These are phyloP conservation scores for Areca catechu DNA, from an alignment of 176 grass and related monocot species.

Conservation along the genomic window DNA sequence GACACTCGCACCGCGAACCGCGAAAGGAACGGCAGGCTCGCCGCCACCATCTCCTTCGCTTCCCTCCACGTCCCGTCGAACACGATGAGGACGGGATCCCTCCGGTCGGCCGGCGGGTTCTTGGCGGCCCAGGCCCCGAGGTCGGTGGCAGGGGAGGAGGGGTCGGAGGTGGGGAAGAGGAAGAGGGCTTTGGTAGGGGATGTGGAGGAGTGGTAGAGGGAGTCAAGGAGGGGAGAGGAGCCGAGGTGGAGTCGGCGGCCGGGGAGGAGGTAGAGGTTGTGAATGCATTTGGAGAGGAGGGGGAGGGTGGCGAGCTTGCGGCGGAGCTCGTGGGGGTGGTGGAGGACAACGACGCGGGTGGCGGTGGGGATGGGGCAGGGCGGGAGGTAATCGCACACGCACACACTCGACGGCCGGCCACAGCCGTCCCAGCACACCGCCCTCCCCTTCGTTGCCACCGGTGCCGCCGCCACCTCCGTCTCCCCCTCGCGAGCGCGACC, in stretches of 20 bases:
- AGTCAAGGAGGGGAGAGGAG: slow-evolving; percentile 25
- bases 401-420: slow-evolving; percentile 43
- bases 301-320: slow-evolving; percentile 61
- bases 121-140: slow-evolving; percentile 14
- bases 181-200: slow-evolving; percentile 34
- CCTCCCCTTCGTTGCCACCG: slow-evolving; percentile 16
- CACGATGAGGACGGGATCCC: slow-evolving; percentile 39
- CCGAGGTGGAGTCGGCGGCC: slow-evolving; percentile 41
- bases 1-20: slow-evolving; percentile 38
- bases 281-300: slow-evolving; percentile 41
- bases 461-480: slow-evolving; percentile 3
- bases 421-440: slow-evolving; percentile 42
- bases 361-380: slow-evolving; percentile 28
- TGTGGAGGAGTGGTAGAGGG: slow-evolving; percentile 9
- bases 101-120: no score
- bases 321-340: slow-evolving; percentile 48
- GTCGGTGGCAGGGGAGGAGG: slow-evolving; percentile 36
- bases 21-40: slow-evolving; percentile 55
- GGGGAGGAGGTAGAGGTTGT: slow-evolving; percentile 29
- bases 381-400: slow-evolving; percentile 41
- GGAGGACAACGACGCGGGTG: slow-evolving; percentile 46
- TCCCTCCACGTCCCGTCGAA: slow-evolving; percentile 86
- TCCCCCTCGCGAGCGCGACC: no score
- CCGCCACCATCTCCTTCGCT: slow-evolving; percentile 72
- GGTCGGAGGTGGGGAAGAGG: slow-evolving; percentile 52